Base-by-base conservation (phyloP, 164 flowering plant species). In the Euptelea pleiosperma region DNA sequence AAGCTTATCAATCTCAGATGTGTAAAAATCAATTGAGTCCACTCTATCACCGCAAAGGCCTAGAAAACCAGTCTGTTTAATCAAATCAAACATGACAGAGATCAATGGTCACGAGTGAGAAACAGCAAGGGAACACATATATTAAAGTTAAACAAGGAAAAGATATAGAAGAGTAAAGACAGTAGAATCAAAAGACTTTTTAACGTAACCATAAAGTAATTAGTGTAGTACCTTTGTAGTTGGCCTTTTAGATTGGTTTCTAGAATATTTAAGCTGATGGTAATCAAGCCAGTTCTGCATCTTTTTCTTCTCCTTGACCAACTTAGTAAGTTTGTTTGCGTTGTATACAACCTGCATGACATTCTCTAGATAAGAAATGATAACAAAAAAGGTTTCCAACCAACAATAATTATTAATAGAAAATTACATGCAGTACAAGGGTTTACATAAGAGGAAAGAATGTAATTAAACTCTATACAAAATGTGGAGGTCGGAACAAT, bases 1-100 rank as follows among this genome's bases (percentile, higher is more conserved):
- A 16, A 82, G 64, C 54, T 50, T 75, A 21, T 75, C 82, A 61
- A 85, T 73, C 63, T 89, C 71, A 28, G 79, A 57, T 19, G 73
- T 69, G 61, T 82, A 81, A 52, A 50, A 75, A 16, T 91, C 87
- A 58, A 91, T 86, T 41, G 94, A 79, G 71, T 91, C 98, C 52
- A 83, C 85, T 33, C 26, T 73, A 9, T 73, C 55, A 33, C 98
- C 98, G 47, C 68, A 79, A 22, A 86, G 78, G 50, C 98, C 92
- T 43, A 87, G 79, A 60, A 70, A 78, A 63, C 98, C 96, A 69
- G 82, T 85, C 96, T 85, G 76, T 48, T 49, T 16, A 46, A 29
- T 12, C 22, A 58, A 67, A 42, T 19, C 43, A 55, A 55, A 2
- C 39, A 51, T 6, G 51, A 24, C 37, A 47, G 36, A 48, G 4